A percentile compares a stretch with the other conserved stretches of the same genome.
These are phyloP conservation scores for Penicillium macrosclerotiorum DNA, from an alignment of 495 filamentous ascomycete genomes.

Conservation along the genomic window DNA sequence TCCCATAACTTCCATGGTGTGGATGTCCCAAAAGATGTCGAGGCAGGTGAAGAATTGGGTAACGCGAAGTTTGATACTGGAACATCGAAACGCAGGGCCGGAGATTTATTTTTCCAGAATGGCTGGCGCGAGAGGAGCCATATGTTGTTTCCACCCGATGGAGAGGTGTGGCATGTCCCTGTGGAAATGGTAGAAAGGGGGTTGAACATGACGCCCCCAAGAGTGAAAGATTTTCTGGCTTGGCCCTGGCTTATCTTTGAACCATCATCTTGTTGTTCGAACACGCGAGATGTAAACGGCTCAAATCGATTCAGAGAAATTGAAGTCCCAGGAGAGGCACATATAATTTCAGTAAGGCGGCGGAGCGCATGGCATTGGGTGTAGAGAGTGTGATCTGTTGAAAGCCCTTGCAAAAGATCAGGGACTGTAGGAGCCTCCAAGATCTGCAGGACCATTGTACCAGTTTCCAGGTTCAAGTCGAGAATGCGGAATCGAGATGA, in stretches of 20 bases:
- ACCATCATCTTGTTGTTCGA: slow-evolving; percentile 18
- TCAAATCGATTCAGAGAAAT: slow-evolving; percentile 36
- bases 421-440: slow-evolving; percentile 11
- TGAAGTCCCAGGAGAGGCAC: slow-evolving; percentile 39
- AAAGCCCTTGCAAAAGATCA: slow-evolving; percentile 4
- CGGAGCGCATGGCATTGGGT: slow-evolving; percentile 37
- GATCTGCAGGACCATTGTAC: slow-evolving; percentile 41
- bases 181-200: slow-evolving; percentile 34
- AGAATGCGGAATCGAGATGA: slow-evolving; percentile 32
- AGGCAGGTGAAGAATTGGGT: background rate
- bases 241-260: background rate
- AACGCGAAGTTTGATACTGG: background rate
- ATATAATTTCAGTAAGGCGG: slow-evolving; percentile 42
- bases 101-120: slow-evolving; percentile 31
- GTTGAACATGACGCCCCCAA: slow-evolving; percentile 53
- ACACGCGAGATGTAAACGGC: slow-evolving; percentile 25
- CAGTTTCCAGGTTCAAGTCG: slow-evolving; percentile 36
- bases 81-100: slow-evolving; percentile 12
- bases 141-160: slow-evolving; percentile 20
- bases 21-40: background rate
- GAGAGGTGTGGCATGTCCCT: slow-evolving; percentile 11
- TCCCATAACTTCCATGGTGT: slow-evolving; percentile 62
- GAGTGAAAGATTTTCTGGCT: slow-evolving; percentile 43
- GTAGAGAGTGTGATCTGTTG: slow-evolving; percentile 13
- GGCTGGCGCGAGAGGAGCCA: slow-evolving; percentile 55